These are phyloP conservation scores for Fagopyrum esculentum DNA, from an alignment of 148 eudicot species.

Conservation along the genomic window DNA sequence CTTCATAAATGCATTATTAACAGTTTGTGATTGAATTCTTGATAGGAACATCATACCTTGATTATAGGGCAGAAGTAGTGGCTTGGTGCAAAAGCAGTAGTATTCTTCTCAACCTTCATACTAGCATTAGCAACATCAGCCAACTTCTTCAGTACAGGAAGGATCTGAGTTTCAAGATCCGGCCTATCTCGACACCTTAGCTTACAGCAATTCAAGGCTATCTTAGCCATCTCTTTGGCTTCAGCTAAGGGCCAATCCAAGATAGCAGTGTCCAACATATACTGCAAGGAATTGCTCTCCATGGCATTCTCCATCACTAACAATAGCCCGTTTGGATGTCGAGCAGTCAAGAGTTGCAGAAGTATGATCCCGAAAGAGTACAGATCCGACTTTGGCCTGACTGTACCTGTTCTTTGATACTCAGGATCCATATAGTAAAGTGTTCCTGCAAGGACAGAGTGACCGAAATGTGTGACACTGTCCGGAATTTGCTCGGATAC, in stretches of 20 bases:
- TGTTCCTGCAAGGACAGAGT: slow-evolving; percentile 37
- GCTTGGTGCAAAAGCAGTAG: slow-evolving; percentile 12
- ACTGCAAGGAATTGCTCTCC: slow-evolving; percentile 21
- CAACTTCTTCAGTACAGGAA: not conserved
- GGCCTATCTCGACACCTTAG: slow-evolving; percentile 59
- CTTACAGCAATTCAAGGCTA: slow-evolving; percentile 40
- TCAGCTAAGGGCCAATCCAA: slow-evolving; percentile 45
- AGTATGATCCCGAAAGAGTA: slow-evolving; percentile 52
- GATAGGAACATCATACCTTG: not conserved
- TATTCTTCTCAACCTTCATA: not conserved
- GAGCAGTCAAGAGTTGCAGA: slow-evolving; percentile 41
- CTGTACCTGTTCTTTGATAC: slow-evolving; percentile 55
- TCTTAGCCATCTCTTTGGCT: slow-evolving; percentile 31
- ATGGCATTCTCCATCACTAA: slow-evolving; percentile 34
- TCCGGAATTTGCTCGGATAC: slow-evolving; percentile 37
- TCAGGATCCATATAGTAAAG: slow-evolving; percentile 53
- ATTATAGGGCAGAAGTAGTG: slow-evolving; percentile 13
- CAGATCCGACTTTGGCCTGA: slow-evolving; percentile 53
- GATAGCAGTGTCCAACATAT: slow-evolving; percentile 36
- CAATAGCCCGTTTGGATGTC: slow-evolving; percentile 31
- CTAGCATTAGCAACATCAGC: slow-evolving; percentile 13
- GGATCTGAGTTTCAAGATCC: slow-evolving; percentile 23
- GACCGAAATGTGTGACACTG: slow-evolving; percentile 28
- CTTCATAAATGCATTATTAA: too few species aligned
- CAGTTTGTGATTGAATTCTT: not conserved